A percentile compares a stretch with the other conserved stretches of the same genome.
Evolutionary conservation across 495 filamentous ascomycete genomes (phyloP).

Genomic region (Aspergillus haitiensis): DNA sequence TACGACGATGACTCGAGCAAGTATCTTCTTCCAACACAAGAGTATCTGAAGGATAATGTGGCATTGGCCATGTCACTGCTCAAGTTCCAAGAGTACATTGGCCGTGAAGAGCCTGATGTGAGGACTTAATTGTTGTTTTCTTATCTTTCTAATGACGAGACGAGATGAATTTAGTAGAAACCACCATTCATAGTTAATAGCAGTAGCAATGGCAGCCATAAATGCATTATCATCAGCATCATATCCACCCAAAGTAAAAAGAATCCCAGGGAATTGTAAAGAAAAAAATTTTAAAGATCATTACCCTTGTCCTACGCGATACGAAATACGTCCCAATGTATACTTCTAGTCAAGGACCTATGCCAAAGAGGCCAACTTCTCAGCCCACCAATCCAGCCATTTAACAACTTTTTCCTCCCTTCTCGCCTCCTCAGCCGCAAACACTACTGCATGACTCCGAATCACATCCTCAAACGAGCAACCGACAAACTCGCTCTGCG

Average conservation of each 20-base stretch:
- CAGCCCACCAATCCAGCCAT: constrained; percentile 80
- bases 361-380: constrained; percentile 30
- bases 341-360: too few species aligned
- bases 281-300: background rate
- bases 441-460: constrained; percentile 88
- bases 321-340: background rate
- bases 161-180: constrained; percentile 1
- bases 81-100: constrained; percentile 86
- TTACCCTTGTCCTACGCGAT: background rate
- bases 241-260: too few species aligned
- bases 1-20: constrained; percentile 74
- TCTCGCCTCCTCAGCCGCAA: constrained; percentile 89
- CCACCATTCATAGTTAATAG: background rate
- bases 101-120: constrained; percentile 88
- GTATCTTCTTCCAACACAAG: constrained; percentile 78
- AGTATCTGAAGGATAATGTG: constrained; percentile 90
- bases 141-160: constrained; percentile 6
- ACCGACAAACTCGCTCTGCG: constrained; percentile 74
- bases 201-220: too few species aligned
- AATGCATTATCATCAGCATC: too few species aligned
- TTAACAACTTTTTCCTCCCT: constrained; percentile 64
- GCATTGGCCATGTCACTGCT: constrained; percentile 77
- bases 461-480: constrained; percentile 83
- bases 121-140: constrained; percentile 62
- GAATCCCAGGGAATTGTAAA: background rate